These are phyloP conservation scores for Fusarium staphyleae DNA, from an alignment of 2,329 filamentous ascomycete species.

Conservation along the genomic window DNA sequence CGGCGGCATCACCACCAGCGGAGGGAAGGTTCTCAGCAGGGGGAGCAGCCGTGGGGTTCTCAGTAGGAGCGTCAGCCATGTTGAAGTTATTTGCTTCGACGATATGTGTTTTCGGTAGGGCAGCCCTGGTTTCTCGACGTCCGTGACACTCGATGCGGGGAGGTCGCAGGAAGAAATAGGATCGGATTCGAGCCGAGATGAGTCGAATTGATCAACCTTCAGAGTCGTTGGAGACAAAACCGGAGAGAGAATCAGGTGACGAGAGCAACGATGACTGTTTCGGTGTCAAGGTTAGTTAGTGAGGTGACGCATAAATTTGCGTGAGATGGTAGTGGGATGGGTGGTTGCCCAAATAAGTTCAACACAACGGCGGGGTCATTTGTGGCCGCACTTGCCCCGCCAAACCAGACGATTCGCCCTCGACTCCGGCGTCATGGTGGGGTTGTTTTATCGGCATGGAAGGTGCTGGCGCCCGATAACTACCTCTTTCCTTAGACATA, in stretches of 20 bases:
- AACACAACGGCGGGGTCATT: slow-evolving; percentile 32
- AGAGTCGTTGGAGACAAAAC: slow-evolving; percentile 11
- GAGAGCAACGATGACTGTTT: slow-evolving; percentile 31
- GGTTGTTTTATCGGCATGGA: slow-evolving; percentile 15
- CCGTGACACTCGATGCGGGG: slow-evolving; percentile 4
- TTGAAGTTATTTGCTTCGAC: slow-evolving; percentile 7
- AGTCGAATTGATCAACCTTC: slow-evolving; percentile 14
- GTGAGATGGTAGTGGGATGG: slow-evolving; percentile 27
- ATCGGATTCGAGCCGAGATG: slow-evolving; percentile 3
- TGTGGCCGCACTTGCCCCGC: slow-evolving; percentile 37
- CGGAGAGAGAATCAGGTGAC: slow-evolving; percentile 31
- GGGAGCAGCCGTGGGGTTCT: slow-evolving; percentile 24
- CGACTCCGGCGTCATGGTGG: slow-evolving; percentile 36
- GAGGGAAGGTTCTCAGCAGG: slow-evolving; percentile 26
- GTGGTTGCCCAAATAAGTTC: slow-evolving; percentile 20
- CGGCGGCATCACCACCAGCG: slow-evolving; percentile 21
- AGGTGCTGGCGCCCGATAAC: slow-evolving; percentile 2
- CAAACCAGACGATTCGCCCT: slow-evolving; percentile 32
- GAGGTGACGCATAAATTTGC: slow-evolving; percentile 39
- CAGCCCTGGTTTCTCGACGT: slow-evolving; percentile 7
- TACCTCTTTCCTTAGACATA: no score
- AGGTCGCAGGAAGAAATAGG: slow-evolving; percentile 7
- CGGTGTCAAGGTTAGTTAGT: slow-evolving; percentile 27
- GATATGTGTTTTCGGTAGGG: slow-evolving; percentile 2
- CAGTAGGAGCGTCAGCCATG: slow-evolving; percentile 36